phyloP scores from a whole-genome alignment of 2,329 filamentous ascomycete species.

The Penicillium sp. region DNA sequence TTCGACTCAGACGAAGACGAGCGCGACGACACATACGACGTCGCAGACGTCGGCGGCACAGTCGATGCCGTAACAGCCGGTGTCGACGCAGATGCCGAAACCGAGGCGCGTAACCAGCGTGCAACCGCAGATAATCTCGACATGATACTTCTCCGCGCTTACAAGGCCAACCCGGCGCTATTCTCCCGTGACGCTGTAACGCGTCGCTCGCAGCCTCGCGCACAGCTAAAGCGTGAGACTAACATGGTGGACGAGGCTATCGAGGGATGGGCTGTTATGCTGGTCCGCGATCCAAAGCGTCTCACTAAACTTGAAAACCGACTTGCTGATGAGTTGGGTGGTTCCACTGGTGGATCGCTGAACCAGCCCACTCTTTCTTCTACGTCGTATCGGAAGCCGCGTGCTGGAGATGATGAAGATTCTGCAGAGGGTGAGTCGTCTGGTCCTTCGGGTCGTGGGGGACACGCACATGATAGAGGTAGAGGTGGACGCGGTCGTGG shows the following conservation, averaged over 20 bases:
- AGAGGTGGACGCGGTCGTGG: conserved; percentile 50
- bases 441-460: conserved; percentile 28
- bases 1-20: conserved; percentile 97
- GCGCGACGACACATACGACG: conserved; percentile 94
- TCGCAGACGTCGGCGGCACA: conserved; percentile 84
- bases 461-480: conserved; percentile 39
- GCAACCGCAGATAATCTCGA: conserved; percentile 54
- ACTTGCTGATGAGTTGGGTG: conserved; percentile 64
- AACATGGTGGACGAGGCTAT: conserved; percentile 91
- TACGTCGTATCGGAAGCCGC: conserved; percentile 61
- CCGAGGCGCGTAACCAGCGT: conserved; percentile 48
- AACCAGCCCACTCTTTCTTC: conserved; percentile 64
- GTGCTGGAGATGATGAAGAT: conserved; percentile 41
- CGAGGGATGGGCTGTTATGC: conserved; percentile 91
- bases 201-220: conserved; percentile 63
- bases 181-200: conserved; percentile 74
- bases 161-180: conserved; percentile 61
- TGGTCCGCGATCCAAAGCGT: conserved; percentile 69
- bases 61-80: conserved; percentile 62
- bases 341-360: conserved; percentile 22
- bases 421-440: conserved; percentile 52
- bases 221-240: conserved; percentile 69
- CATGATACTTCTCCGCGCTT: conserved; percentile 71
- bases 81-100: conserved; percentile 53
- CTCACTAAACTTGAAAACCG: conserved; percentile 70